phyloP scores from a whole-genome alignment of 176 grass and related monocot species.

The Carex kokanica region DNA sequence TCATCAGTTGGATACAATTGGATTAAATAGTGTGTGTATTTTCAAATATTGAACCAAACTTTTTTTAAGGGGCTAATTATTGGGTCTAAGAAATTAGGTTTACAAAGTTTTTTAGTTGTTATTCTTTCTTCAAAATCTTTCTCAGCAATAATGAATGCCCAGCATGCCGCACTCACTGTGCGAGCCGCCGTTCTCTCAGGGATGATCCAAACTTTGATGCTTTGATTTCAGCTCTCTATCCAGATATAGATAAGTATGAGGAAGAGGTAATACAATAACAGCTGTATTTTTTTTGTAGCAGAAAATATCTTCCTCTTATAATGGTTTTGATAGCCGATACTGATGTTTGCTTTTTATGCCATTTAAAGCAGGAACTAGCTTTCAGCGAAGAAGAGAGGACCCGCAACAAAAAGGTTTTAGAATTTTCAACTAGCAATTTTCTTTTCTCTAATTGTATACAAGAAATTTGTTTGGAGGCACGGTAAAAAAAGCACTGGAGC shows the following conservation, averaged over 20 bases:
- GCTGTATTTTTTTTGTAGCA: neutral
- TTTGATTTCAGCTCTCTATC: constrained; percentile 67
- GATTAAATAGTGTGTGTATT: neutral
- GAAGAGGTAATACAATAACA: constrained; percentile 52
- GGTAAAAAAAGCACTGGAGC: too few species aligned
- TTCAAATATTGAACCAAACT: neutral
- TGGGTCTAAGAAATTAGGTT: neutral
- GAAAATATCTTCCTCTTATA: neutral
- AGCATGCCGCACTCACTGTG: constrained; percentile 75
- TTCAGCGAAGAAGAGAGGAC: constrained; percentile 64
- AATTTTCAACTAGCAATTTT: neutral
- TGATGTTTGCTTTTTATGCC: constrained; percentile 13
- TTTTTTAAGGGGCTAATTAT: constrained; percentile 1
- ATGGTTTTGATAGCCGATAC: neutral
- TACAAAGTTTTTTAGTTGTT: constrained; percentile 1
- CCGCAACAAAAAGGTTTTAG: constrained; percentile 68
- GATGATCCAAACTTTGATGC: constrained; percentile 83
- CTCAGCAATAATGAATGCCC: constrained; percentile 79
- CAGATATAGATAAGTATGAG: constrained; percentile 87
- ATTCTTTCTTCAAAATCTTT: constrained; percentile 1
- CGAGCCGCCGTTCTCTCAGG: constrained; percentile 77
- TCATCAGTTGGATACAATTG: neutral
- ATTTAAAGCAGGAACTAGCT: constrained; percentile 61
- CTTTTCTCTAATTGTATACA: too few species aligned
- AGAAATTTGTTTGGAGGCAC: too few species aligned